A percentile compares a stretch with the other conserved stretches of the same genome.
These are phyloP conservation scores for Sarocladium brachiariae DNA, from an alignment of 2,329 filamentous ascomycete genomes.

Conservation along the genomic window DNA sequence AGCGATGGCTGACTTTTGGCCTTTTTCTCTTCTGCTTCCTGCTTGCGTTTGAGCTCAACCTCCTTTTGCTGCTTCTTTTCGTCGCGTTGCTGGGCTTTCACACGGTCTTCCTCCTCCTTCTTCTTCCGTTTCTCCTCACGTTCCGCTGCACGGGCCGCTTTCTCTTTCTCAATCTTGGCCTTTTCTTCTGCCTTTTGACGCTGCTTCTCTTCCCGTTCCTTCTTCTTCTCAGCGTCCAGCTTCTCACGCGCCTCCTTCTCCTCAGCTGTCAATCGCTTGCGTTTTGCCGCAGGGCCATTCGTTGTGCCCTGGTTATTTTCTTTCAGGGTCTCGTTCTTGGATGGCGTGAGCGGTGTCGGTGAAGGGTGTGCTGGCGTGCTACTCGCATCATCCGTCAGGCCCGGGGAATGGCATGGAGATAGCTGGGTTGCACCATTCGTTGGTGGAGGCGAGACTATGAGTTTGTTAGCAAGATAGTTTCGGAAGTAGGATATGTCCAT, in stretches of 20 bases:
- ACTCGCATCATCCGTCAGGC: conserved; percentile 35
- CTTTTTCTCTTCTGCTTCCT: conserved; percentile 42
- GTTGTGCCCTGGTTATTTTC: conserved; percentile 8
- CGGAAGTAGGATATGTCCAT: conserved; percentile 11
- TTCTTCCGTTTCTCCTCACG: conserved; percentile 34
- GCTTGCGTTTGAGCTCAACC: conserved; percentile 33
- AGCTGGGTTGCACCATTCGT: conserved; percentile 20
- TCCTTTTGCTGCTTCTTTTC: conserved; percentile 45
- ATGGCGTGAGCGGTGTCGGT: conserved; percentile 26
- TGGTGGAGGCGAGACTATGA: conserved; percentile 18
- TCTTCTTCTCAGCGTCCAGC: conserved; percentile 27
- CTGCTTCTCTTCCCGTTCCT: conserved; percentile 28
- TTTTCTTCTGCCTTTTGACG: conserved; percentile 23
- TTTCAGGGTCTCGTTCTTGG: not conserved
- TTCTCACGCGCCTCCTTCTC: conserved; percentile 30
- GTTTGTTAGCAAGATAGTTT: conserved; percentile 11
- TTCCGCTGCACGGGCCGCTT: conserved; percentile 28
- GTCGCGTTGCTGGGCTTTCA: conserved; percentile 34
- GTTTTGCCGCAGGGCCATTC: conserved; percentile 29
- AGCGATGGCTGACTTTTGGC: conserved; percentile 41
- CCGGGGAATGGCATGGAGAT: conserved; percentile 22
- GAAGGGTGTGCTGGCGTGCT: conserved; percentile 32
- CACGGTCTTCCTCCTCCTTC: conserved; percentile 33
- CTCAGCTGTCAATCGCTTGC: conserved; percentile 33
- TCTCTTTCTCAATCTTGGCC: conserved; percentile 32